Conservation (phyloP, 169 alveolate species). For the Plasmodium vivax region DNA sequence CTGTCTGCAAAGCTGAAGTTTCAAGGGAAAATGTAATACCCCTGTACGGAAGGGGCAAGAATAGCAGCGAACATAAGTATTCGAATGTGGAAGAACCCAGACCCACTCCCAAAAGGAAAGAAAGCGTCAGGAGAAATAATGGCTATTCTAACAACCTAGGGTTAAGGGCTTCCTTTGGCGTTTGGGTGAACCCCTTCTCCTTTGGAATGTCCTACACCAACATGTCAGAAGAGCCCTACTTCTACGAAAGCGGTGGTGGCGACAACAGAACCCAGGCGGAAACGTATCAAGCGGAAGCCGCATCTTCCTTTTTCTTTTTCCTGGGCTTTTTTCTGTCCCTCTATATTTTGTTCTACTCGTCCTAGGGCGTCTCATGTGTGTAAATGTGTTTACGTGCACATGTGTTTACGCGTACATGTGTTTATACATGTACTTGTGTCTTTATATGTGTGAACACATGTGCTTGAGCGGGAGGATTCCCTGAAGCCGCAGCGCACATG, state of each 20-base stretch:
- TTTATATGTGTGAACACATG: neutral
- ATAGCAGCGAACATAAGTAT: slow-evolving; percentile 85
- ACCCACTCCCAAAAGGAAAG: slow-evolving; percentile 73
- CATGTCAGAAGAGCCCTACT: slow-evolving; percentile 58
- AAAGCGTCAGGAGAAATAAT: slow-evolving; percentile 37
- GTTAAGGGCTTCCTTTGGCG: slow-evolving; percentile 73
- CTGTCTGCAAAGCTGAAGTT: slow-evolving; percentile 95
- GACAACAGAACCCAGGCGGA: slow-evolving; percentile 35
- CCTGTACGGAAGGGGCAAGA: slow-evolving; percentile 89
- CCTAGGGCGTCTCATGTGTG: neutral
- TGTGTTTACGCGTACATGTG: neutral
- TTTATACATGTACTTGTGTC: neutral
- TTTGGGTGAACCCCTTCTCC: slow-evolving; percentile 65
- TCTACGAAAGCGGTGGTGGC: slow-evolving; percentile 34
- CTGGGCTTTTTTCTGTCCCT: slow-evolving; percentile 59
- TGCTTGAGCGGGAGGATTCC: neutral
- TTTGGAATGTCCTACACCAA: slow-evolving; percentile 65
- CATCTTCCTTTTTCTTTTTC: slow-evolving; percentile 70
- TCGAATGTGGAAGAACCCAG: slow-evolving; percentile 54
- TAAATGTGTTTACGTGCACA: neutral
- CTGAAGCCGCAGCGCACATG: neutral
- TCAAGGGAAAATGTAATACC: slow-evolving; percentile 93
- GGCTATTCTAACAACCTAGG: slow-evolving; percentile 48
- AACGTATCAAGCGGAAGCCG: slow-evolving; percentile 68
- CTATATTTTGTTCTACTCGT: slow-evolving; percentile 68